phyloP scores from a whole-genome alignment of 108 stramenopile genomes.

The Pelagomonas calceolata region DNA sequence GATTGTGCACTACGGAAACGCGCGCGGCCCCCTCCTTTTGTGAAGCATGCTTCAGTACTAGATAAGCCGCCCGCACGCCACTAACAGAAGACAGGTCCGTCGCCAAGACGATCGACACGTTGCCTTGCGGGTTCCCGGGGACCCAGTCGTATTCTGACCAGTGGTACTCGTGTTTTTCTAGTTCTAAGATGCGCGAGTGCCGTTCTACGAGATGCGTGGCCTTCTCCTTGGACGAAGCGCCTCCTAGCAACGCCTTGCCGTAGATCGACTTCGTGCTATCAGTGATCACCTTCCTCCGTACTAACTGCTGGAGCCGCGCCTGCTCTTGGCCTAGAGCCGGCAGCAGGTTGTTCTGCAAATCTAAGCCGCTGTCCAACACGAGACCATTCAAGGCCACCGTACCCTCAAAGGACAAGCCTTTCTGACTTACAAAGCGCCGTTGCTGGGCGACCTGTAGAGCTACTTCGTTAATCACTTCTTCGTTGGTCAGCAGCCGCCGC shows the following conservation, averaged over 20 bases:
- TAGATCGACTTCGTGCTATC: not conserved
- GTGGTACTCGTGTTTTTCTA: not conserved
- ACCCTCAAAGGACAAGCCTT: not conserved
- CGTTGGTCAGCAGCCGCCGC: not conserved
- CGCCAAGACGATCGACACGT: not conserved
- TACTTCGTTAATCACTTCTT: too few species aligned
- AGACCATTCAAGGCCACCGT: constrained; percentile 2
- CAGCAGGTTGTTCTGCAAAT: not conserved
- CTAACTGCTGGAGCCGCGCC: not conserved
- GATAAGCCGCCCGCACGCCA: not conserved
- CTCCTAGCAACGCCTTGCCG: not conserved
- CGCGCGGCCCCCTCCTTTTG: not conserved
- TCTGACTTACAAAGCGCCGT: not conserved
- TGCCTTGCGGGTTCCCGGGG: not conserved
- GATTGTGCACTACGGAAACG: not conserved
- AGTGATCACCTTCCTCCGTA: not conserved
- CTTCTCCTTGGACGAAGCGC: not conserved
- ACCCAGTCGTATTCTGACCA: not conserved
- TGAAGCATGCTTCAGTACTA: too few species aligned
- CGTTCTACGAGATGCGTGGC: not conserved
- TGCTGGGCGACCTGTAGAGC: too few species aligned
- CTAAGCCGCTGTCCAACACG: not conserved
- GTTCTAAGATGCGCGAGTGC: too few species aligned
- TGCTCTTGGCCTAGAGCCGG: not conserved
- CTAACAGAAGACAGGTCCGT: not conserved